A percentile compares a stretch with the other conserved stretches of the same genome.
Evolutionary conservation across 257 asterid genomes (phyloP).

Genomic region (Cinchona pubescens): DNA sequence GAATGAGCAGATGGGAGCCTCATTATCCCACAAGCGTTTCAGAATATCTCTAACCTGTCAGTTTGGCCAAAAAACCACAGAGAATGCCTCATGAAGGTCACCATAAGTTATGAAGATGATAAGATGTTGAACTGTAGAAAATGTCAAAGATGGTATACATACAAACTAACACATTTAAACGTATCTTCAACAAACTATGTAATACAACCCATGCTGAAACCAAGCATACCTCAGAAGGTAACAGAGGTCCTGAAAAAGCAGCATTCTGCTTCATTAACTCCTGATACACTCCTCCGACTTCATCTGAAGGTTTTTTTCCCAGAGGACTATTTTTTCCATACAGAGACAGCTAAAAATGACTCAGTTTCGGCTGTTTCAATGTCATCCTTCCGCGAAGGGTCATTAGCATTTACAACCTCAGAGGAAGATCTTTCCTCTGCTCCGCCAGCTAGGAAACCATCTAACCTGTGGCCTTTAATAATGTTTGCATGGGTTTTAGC

Average conservation of each 20-base stretch:
- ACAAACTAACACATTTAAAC: background rate
- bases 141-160: slow-evolving; percentile 1
- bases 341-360: slow-evolving; percentile 35
- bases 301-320: slow-evolving; percentile 20
- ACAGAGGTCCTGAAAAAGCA: slow-evolving; percentile 51
- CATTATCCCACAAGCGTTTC: slow-evolving; percentile 82
- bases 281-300: slow-evolving; percentile 21
- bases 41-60: slow-evolving; percentile 67
- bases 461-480: slow-evolving; percentile 38
- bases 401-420: slow-evolving; percentile 59
- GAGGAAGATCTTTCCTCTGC: slow-evolving; percentile 46
- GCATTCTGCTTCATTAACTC: slow-evolving; percentile 34
- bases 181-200: background rate
- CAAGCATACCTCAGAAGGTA: slow-evolving; percentile 75
- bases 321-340: slow-evolving; percentile 31
- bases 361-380: slow-evolving; percentile 43
- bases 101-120: background rate
- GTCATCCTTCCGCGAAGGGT: slow-evolving; percentile 39
- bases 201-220: slow-evolving; percentile 8
- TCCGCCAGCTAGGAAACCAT: slow-evolving; percentile 34
- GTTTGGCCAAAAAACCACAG: slow-evolving; percentile 17
- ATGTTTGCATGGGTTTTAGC: slow-evolving; percentile 35
- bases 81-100: slow-evolving; percentile 7
- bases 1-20: slow-evolving; percentile 67
- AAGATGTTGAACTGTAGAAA: background rate